Evolutionary conservation across 1,284 basidiomycete species (phyloP).

Genomic region (Apiotrichum porosum): DNA sequence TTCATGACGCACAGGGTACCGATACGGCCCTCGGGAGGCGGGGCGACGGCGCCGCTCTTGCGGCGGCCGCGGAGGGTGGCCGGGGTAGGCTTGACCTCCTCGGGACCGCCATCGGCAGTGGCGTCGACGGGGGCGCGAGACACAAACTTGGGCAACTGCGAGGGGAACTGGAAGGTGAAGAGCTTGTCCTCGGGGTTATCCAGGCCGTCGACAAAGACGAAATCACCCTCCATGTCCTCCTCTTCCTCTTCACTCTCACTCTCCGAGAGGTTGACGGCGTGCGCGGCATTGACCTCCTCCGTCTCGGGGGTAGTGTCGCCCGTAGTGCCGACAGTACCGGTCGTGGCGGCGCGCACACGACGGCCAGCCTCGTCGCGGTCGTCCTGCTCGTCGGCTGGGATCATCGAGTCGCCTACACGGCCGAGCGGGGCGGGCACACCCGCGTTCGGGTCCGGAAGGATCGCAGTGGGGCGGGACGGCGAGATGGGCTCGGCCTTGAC

Average conservation of each 20-base stretch:
- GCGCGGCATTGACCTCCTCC: slow-evolving; percentile 57
- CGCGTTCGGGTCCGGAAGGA: slow-evolving; percentile 8
- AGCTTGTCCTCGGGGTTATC: slow-evolving; percentile 59
- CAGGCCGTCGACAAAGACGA: slow-evolving; percentile 51
- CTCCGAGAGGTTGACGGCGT: slow-evolving; percentile 74
- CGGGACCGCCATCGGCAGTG: slow-evolving; percentile 28
- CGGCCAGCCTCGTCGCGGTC: slow-evolving; percentile 39
- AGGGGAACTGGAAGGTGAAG: slow-evolving; percentile 89
- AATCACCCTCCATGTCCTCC: slow-evolving; percentile 78
- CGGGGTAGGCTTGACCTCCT: slow-evolving; percentile 30
- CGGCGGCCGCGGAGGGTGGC: slow-evolving; percentile 19
- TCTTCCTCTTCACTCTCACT: slow-evolving; percentile 80
- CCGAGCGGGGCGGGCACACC: slow-evolving; percentile 3
- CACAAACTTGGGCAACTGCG: slow-evolving; percentile 75
- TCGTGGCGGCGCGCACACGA: slow-evolving; percentile 31
- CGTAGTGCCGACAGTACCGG: slow-evolving; percentile 41
- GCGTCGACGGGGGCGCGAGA: slow-evolving; percentile 22
- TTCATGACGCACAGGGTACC: slow-evolving; percentile 76
- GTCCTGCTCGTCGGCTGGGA: slow-evolving; percentile 34
- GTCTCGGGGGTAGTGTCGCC: slow-evolving; percentile 15
- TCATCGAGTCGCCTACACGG: slow-evolving; percentile 37
- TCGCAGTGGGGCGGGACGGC: neutral
- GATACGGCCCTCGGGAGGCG: slow-evolving; percentile 66
- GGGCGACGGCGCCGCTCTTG: slow-evolving; percentile 36
- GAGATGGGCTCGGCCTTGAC: slow-evolving; percentile 44